Percentiles rank a stretch among this genome's conserved stretches.
Evolutionary conservation across 371 early-diverging fungal genomes (phyloP).

Genomic region (Zopfochytrium polystomum): DNA sequence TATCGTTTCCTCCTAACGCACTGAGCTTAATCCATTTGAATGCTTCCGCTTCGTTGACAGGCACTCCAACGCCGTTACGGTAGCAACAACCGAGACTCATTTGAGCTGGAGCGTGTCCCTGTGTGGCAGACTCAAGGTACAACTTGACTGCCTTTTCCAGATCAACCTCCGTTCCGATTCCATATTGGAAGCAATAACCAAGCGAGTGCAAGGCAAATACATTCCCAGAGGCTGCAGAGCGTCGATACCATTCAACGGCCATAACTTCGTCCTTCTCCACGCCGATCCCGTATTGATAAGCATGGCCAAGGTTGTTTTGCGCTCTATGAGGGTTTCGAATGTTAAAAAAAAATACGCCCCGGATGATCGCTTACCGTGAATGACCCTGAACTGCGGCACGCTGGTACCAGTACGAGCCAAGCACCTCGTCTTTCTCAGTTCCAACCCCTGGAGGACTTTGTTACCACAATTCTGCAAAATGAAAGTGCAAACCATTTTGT

Average conservation of each 20-base stretch:
- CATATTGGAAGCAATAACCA: slow-evolving; percentile 83
- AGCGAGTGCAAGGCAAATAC: slow-evolving; percentile 78
- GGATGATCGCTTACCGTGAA: no score
- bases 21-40: slow-evolving; percentile 47
- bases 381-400: slow-evolving; percentile 76
- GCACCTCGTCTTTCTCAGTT: slow-evolving; percentile 52
- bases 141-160: slow-evolving; percentile 35
- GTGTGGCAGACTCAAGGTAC: slow-evolving; percentile 47
- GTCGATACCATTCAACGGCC: slow-evolving; percentile 67
- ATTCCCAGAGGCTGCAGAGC: slow-evolving; percentile 58
- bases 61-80: slow-evolving; percentile 47
- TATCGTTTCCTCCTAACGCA: slow-evolving; percentile 48
- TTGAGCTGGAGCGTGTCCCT: slow-evolving; percentile 39
- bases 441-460: no score
- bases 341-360: no score
- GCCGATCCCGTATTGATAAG: slow-evolving; percentile 79
- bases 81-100: slow-evolving; percentile 47
- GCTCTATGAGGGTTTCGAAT: no score
- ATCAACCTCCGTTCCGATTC: slow-evolving; percentile 65
- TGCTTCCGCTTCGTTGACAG: slow-evolving; percentile 40
- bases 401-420: slow-evolving; percentile 77
- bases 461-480: no score
- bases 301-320: slow-evolving; percentile 82
- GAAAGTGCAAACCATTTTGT: no score
- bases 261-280: slow-evolving; percentile 59